A percentile compares a stretch with the other conserved stretches of the same genome.
These are phyloP conservation scores for Mycena epipterygia DNA, from an alignment of 768 basidiomycete genomes.

Conservation along the genomic window DNA sequence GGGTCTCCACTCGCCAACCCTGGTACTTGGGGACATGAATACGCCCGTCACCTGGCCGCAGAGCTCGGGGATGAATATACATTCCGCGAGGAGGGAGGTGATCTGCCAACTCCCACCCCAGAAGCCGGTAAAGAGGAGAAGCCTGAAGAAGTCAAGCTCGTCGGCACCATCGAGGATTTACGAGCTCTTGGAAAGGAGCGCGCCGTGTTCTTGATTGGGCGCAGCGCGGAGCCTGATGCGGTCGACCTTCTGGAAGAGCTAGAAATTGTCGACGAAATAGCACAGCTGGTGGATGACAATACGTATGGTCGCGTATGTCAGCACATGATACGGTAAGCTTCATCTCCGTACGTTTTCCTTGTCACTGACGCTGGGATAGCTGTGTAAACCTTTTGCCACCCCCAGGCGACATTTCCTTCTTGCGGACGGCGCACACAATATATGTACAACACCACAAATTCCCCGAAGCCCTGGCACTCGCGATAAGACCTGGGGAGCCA, in stretches of 20 bases:
- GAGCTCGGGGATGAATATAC: conserved; percentile 96
- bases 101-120: conserved; percentile 42
- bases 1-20: conserved; percentile 85
- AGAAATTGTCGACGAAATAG: conserved; percentile 88
- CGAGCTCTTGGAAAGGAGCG: conserved; percentile 84
- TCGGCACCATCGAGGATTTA: conserved; percentile 81
- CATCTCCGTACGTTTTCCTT: no score
- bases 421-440: no score
- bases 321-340: no score
- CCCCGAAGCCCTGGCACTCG: no score
- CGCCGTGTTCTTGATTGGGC: conserved; percentile 88
- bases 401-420: no score
- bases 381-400: no score
- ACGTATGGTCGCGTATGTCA: conserved; percentile 91
- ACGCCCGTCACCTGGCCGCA: conserved; percentile 95
- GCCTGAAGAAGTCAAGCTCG: conserved; percentile 50
- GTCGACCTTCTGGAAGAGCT: conserved; percentile 95
- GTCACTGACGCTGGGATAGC: no score
- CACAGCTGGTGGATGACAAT: conserved; percentile 87
- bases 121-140: conserved; percentile 48
- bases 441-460: no score
- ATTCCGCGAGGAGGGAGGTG: conserved; percentile 61
- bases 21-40: conserved; percentile 99
- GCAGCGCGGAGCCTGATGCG: conserved; percentile 98
- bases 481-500: no score